phyloP scores from a whole-genome alignment of 192 early-diverging fungal genomes.

The Pilobolus umbonatus region DNA sequence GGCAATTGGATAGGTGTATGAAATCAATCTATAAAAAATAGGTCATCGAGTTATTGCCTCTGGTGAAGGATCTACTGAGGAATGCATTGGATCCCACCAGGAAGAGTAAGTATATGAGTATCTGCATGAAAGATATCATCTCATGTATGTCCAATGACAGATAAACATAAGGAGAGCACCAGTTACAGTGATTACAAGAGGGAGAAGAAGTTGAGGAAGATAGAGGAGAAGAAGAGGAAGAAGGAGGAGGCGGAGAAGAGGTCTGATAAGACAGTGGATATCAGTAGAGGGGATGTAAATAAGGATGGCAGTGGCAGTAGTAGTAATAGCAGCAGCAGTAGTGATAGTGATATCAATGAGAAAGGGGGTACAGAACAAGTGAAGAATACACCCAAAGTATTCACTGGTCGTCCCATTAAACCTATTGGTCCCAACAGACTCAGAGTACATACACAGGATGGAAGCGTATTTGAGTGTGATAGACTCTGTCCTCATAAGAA shows the following conservation, averaged over 20 bases:
- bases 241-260: slow-evolving; percentile 30
- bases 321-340: slow-evolving; percentile 7
- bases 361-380: background rate
- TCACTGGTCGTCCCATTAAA: slow-evolving; percentile 23
- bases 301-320: background rate
- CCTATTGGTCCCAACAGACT: slow-evolving; percentile 36
- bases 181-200: background rate
- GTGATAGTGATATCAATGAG: background rate
- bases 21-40: slow-evolving; percentile 7
- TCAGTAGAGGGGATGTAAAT: background rate
- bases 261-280: background rate
- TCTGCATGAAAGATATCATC: too few relatives aligned
- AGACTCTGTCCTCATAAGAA: slow-evolving; percentile 53
- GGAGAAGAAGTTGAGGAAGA: background rate
- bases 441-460: slow-evolving; percentile 37
- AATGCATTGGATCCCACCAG: slow-evolving; percentile 34
- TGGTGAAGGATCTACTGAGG: slow-evolving; percentile 47
- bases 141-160: too few relatives aligned
- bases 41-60: slow-evolving; percentile 40
- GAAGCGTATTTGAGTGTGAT: slow-evolving; percentile 46
- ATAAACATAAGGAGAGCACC: too few relatives aligned
- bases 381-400: slow-evolving; percentile 1
- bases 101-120: slow-evolving; percentile 1
- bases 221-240: slow-evolving; percentile 24
- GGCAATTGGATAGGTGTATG: background rate